Base-by-base conservation (phyloP, 192 early-diverging fungal species). In the Podila epicladia region DNA sequence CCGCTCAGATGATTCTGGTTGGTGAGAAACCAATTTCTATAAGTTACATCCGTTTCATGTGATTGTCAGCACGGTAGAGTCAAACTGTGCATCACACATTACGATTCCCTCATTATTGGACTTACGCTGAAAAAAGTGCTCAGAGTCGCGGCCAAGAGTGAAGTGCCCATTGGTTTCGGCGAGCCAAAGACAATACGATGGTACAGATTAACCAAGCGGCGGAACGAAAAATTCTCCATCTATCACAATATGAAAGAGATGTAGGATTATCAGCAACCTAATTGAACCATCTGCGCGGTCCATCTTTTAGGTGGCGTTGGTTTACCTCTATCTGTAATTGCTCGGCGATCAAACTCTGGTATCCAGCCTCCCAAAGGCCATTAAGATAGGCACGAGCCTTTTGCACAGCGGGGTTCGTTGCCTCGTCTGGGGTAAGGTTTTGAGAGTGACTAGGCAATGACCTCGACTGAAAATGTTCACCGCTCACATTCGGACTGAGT, bases 51-150 rank as follows among this genome's bases (percentile, higher is more conserved):
- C 20, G 45, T 3, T 33, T 0, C 22, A 17, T 55, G 4, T 22
- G 24, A 24, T 22, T 55, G 20, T 55, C 8, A 24, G 53, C 22
- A 55, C 8, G 53, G 24, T 9, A 20, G 9, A 55, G 24, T 22
- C 15, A 51, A 55, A 22, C 5, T 26, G 22, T 55, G 8, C 2
- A 55, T 55, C 24, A 9, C 12, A 24, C 3, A 24, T 26, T 22
- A 55, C 5, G 11, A 2, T 22, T n/a, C 17, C 1, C 49, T 45
- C 17, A 20, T 11, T 13, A 45, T 20, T 17, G 8, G 22, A 62
- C 84, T 29, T 78, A 85, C 84, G 48, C 49, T 67, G 64, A 88
- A 88, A 26, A 90, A 74, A 13, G 72, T 76, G 22, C 71, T 72
- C 19, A 89, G 62, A 4, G 88, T 87, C 31, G 75, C 74, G 5